These are phyloP conservation scores for Penicillium lagena DNA, from an alignment of 495 filamentous ascomycete genomes.

Conservation along the genomic window DNA sequence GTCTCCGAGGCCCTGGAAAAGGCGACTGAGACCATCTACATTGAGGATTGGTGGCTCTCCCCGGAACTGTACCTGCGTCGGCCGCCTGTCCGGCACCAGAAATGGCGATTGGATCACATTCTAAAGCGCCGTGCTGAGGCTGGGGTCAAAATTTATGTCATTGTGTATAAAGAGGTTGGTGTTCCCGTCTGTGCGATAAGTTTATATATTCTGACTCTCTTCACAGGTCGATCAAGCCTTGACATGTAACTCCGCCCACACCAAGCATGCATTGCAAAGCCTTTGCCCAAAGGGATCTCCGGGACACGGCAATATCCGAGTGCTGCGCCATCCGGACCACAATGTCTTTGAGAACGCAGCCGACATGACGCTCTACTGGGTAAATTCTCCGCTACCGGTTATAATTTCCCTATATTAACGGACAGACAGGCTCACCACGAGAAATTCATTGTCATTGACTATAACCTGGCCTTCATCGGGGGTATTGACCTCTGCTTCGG, in stretches of 20 bases:
- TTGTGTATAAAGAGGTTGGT: conserved; percentile 80
- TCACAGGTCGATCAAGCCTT: conserved; percentile 62
- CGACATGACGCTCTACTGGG: conserved; percentile 97
- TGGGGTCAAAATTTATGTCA: conserved; percentile 90
- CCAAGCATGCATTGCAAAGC: conserved; percentile 76
- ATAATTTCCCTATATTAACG: background rate
- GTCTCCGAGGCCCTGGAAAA: conserved; percentile 81
- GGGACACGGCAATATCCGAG: conserved; percentile 78
- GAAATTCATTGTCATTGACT: conserved; percentile 93
- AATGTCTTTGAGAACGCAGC: conserved; percentile 89
- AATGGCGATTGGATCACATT: conserved; percentile 83
- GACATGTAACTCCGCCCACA: conserved; percentile 89
- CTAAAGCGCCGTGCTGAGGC: conserved; percentile 84
- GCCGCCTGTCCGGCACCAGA: conserved; percentile 70
- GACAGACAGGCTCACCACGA: conserved; percentile 75
- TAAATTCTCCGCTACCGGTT: conserved; percentile 12
- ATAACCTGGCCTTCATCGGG: conserved; percentile 82
- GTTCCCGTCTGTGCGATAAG: background rate
- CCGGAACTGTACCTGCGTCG: conserved; percentile 88
- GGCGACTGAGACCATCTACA: conserved; percentile 90
- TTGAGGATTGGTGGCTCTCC: conserved; percentile 95
- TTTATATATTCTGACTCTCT: background rate
- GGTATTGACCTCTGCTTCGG: conserved; percentile 96
- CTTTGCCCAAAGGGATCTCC: conserved; percentile 75
- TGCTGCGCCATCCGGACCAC: conserved; percentile 94